Conservation (phyloP, 2,329 filamentous ascomycete species). For the Verticillium tricorpus region DNA sequence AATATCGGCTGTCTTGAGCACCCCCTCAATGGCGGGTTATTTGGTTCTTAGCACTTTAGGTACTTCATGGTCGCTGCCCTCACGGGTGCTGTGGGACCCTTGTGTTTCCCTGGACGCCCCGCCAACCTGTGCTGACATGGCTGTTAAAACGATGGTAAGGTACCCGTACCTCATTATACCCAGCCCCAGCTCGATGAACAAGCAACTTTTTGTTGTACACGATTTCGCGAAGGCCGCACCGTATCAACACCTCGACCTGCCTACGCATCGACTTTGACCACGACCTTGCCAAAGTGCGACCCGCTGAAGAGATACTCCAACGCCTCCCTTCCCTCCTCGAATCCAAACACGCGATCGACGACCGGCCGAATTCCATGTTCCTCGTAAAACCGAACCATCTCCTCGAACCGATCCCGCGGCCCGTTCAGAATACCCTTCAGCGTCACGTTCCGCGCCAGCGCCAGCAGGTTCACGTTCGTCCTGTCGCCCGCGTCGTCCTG, state of each 20-base stretch:
- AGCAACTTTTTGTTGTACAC: no score
- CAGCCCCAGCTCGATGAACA: no score
- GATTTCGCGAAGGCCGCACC: no score
- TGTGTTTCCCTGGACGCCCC: no score
- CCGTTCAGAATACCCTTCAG: constrained; percentile 58
- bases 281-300: constrained; percentile 55
- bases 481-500: constrained; percentile 49
- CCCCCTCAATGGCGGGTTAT: no score
- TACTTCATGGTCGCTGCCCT: neutral
- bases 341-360: constrained; percentile 40
- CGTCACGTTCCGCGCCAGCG: constrained; percentile 40
- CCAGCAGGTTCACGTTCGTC: constrained; percentile 55
- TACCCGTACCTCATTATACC: no score
- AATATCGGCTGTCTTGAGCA: no score
- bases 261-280: constrained; percentile 35
- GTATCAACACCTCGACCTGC: neutral
- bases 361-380: constrained; percentile 40
- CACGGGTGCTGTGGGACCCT: no score
- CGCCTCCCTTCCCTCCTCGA: constrained; percentile 43
- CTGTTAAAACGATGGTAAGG: no score
- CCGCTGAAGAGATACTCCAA: constrained; percentile 48
- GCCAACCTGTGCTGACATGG: no score
- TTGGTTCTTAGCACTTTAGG: neutral
- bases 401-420: constrained; percentile 46
- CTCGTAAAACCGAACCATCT: constrained; percentile 46